Conservation (phyloP, 257 asterid genomes). For the Fraxinus quadrangulata region DNA sequence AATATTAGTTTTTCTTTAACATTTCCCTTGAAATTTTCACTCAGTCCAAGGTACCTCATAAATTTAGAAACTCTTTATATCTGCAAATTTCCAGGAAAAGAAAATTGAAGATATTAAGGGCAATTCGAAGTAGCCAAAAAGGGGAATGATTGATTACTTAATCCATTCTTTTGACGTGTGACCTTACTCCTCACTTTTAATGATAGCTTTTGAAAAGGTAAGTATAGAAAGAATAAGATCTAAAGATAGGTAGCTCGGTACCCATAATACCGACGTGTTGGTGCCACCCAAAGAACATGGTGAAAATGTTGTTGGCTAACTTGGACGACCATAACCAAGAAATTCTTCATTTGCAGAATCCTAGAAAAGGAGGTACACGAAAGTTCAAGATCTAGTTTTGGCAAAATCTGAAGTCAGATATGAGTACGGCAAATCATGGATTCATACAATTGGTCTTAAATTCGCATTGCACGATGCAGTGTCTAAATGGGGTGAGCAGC, state of each 20-base stretch:
- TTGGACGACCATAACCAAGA: conserved; percentile 20
- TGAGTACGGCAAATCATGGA: background rate
- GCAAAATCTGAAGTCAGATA: conserved; percentile 7
- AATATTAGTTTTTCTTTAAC: background rate
- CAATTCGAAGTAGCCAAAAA: background rate
- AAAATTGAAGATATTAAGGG: background rate
- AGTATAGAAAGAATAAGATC: background rate
- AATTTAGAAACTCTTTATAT: background rate
- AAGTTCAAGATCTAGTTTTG: conserved; percentile 12
- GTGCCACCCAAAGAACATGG: conserved; percentile 20
- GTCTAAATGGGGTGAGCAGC: background rate
- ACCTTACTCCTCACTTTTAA: background rate
- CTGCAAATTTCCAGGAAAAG: background rate
- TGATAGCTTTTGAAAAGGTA: background rate
- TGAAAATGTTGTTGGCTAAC: conserved; percentile 1
- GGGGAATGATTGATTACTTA: background rate
- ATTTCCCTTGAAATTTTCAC: background rate
- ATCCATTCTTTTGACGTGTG: background rate
- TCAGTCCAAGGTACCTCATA: background rate
- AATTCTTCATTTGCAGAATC: conserved; percentile 24
- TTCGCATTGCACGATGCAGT: background rate
- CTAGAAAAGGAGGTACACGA: conserved; percentile 29
- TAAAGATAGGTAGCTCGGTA: background rate
- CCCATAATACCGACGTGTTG: conserved; percentile 4
- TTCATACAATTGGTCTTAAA: background rate